These are phyloP conservation scores for Funneliformis caledonium DNA, from an alignment of 371 early-diverging fungal genomes.

Conservation along the genomic window DNA sequence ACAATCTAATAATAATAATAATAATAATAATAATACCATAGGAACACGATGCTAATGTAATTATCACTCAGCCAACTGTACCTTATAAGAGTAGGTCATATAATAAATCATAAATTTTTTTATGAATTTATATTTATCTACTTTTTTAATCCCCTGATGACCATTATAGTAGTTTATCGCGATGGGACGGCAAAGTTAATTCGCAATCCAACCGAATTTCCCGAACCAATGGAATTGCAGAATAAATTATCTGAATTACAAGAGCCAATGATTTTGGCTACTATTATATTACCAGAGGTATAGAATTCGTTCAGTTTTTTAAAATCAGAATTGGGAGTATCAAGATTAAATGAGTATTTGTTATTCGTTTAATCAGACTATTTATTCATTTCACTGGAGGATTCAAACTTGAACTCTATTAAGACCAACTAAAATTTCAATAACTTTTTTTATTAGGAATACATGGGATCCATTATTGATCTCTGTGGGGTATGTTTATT, in stretches of 20 bases:
- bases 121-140: background rate
- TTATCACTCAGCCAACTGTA: conserved; percentile 94
- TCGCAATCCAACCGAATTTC: conserved; percentile 92
- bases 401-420: background rate
- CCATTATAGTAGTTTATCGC: conserved; percentile 54
- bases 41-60: conserved; percentile 91
- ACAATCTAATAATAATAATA: background rate
- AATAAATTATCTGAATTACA: conserved; percentile 69
- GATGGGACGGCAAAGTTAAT: conserved; percentile 67
- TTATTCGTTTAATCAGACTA: too few relatives aligned
- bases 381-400: too few relatives aligned
- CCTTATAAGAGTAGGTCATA: conserved; percentile 69
- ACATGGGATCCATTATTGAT: conserved; percentile 89
- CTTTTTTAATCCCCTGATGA: conserved; percentile 5
- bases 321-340: too few relatives aligned
- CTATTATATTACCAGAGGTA: conserved; percentile 85
- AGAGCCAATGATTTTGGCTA: conserved; percentile 94
- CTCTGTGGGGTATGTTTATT: conserved; percentile 75
- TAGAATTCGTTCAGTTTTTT: background rate
- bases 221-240: conserved; percentile 72
- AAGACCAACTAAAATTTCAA: background rate
- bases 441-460: conserved; percentile 53
- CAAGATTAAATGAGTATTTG: too few relatives aligned
- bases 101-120: background rate
- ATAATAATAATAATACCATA: conserved; percentile 36